phyloP scores from a whole-genome alignment of 305 asterid species.

The Caryopteris hybrid region DNA sequence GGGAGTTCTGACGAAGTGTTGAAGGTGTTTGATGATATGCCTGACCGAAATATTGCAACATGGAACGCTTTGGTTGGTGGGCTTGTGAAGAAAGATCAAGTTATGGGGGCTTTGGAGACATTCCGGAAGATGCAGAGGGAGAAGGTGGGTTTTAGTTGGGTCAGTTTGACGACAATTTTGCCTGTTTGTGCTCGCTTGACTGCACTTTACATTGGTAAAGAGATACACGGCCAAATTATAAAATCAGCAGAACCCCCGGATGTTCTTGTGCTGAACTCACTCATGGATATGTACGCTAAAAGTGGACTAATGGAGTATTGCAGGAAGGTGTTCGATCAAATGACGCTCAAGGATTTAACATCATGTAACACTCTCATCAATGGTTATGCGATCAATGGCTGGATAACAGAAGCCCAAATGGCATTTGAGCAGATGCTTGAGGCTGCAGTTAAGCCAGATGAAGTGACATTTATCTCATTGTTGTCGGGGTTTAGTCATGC shows the following conservation, averaged over 20 bases:
- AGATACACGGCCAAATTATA: constrained; percentile 38
- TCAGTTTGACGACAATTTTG: constrained; percentile 36
- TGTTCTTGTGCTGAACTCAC: constrained; percentile 32
- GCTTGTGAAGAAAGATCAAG: constrained; percentile 30
- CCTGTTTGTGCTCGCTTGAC: constrained; percentile 31
- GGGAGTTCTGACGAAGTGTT: constrained; percentile 33
- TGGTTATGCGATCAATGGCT: constrained; percentile 45
- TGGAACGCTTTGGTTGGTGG: constrained; percentile 45
- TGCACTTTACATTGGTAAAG: constrained; percentile 38
- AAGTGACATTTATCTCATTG: constrained; percentile 39
- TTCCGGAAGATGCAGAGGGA: constrained; percentile 40
- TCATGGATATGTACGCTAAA: constrained; percentile 50
- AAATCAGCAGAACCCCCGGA: constrained; percentile 33
- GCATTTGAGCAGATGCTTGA: constrained; percentile 34
- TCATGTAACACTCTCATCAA: constrained; percentile 48
- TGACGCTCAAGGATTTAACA: constrained; percentile 30
- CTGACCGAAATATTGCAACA: constrained; percentile 43
- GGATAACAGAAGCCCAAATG: constrained; percentile 23
- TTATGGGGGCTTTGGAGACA: constrained; percentile 36
- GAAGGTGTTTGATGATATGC: constrained; percentile 49
- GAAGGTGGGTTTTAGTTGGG: constrained; percentile 45
- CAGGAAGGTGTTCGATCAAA: constrained; percentile 34
- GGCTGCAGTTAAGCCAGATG: constrained; percentile 31
- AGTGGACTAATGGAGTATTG: constrained; percentile 40
- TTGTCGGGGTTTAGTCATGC: constrained; percentile 48